A percentile compares a stretch with the other conserved stretches of the same genome.
Evolutionary conservation across 768 basidiomycete genomes (phyloP).

Genomic region (Lyophyllum shimeji): DNA sequence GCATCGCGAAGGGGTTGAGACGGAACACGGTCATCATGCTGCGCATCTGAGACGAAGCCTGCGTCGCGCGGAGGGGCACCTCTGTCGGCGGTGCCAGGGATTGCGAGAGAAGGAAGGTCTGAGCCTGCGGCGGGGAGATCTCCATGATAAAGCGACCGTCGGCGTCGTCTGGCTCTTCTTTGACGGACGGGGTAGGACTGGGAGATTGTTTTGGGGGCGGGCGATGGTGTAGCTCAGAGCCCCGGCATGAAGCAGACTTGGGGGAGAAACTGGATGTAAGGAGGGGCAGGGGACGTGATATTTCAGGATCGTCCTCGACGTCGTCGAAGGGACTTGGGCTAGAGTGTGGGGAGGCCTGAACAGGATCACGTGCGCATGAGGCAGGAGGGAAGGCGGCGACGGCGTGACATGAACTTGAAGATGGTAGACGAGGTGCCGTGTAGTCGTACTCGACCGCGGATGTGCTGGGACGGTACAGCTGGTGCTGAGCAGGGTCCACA

Average conservation of each 20-base stretch:
- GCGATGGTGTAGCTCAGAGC: background rate
- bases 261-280: background rate
- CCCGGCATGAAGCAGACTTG: background rate
- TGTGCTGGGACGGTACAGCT: background rate
- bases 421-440: background rate
- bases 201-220: conserved; percentile 3
- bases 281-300: background rate
- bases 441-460: background rate
- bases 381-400: background rate
- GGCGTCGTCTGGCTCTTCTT: conserved; percentile 39
- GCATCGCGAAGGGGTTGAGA: conserved; percentile 74
- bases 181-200: conserved; percentile 26
- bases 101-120: conserved; percentile 27
- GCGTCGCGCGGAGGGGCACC: conserved; percentile 75
- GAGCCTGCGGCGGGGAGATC: conserved; percentile 23
- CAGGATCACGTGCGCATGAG: background rate
- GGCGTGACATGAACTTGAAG: conserved; percentile 1
- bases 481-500: background rate
- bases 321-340: conserved; percentile 8
- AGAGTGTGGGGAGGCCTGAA: conserved; percentile 15
- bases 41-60: conserved; percentile 69
- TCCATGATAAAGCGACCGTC: conserved; percentile 47
- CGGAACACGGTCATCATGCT: conserved; percentile 78
- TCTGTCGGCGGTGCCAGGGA: conserved; percentile 56
- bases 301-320: conserved; percentile 6